Evolutionary conservation across 306 rosid species (phyloP).

Genomic region (Gillenia trifoliata): DNA sequence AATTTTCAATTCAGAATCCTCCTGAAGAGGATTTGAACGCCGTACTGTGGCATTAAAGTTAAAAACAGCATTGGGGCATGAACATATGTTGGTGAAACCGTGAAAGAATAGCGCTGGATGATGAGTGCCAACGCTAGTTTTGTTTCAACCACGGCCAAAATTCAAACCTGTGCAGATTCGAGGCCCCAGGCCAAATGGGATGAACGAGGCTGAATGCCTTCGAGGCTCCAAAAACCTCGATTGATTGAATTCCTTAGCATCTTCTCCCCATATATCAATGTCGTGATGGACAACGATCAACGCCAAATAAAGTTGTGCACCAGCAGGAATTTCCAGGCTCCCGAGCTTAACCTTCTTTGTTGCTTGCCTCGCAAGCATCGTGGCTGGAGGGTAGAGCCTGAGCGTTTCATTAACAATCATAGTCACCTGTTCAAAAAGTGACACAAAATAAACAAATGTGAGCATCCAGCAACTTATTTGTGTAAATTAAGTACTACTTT

Average conservation of each 20-base stretch:
- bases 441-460: neutral
- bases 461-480: neutral
- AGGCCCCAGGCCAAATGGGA: constrained; percentile 59
- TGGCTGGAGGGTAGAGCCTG: constrained; percentile 60
- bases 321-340: constrained; percentile 43
- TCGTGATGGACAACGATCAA: constrained; percentile 53
- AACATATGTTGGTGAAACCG: constrained; percentile 47
- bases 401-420: constrained; percentile 67
- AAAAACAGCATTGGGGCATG: constrained; percentile 37
- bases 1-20: too few species aligned
- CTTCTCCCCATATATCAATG: constrained; percentile 63
- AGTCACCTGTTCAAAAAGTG: constrained; percentile 35
- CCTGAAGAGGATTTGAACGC: constrained; percentile 36
- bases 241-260: constrained; percentile 56
- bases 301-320: constrained; percentile 52
- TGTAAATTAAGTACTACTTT: too few species aligned
- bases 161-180: constrained; percentile 61
- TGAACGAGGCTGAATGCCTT: constrained; percentile 47
- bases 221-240: constrained; percentile 51
- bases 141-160: constrained; percentile 52
- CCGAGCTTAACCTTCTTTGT: constrained; percentile 42
- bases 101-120: constrained; percentile 31
- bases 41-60: constrained; percentile 44
- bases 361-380: constrained; percentile 42
- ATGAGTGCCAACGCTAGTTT: constrained; percentile 44